phyloP scores from a whole-genome alignment of 352 stramenopile species.

The Globisporangium orthogonon region DNA sequence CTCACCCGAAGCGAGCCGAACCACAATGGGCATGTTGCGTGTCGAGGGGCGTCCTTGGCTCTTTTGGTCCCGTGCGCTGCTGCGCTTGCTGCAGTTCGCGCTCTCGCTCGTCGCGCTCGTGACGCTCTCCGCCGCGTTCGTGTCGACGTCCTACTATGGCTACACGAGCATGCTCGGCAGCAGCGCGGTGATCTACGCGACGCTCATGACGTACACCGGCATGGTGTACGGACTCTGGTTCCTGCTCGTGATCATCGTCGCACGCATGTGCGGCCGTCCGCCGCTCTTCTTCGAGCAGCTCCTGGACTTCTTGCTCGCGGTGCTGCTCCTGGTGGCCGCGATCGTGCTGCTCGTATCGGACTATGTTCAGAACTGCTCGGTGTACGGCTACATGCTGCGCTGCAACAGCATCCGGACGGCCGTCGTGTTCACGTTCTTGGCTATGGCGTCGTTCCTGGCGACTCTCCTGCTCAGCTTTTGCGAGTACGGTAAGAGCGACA shows the following conservation, averaged over 20 bases:
- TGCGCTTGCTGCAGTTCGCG: conserved; percentile 61
- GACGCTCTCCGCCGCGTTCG: conserved; percentile 54
- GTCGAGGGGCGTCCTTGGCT: conserved; percentile 2
- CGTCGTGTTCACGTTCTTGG: conserved; percentile 64
- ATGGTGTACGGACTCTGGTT: conserved; percentile 60
- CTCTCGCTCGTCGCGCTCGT: conserved; percentile 50
- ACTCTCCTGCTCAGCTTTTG: conserved; percentile 49
- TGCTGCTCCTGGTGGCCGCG: conserved; percentile 52
- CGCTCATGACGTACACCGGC: conserved; percentile 54
- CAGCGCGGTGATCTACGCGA: conserved; percentile 44
- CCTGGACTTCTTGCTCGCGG: conserved; percentile 44
- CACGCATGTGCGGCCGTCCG: conserved; percentile 33
- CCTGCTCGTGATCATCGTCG: conserved; percentile 36
- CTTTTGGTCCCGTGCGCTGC: conserved; percentile 25
- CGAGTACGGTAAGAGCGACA: conserved; percentile 19
- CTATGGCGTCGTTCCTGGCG: conserved; percentile 40
- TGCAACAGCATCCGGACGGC: conserved; percentile 41
- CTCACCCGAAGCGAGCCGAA: background rate
- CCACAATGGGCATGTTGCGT: background rate
- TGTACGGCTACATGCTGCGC: conserved; percentile 69
- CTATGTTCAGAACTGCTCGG: conserved; percentile 51
- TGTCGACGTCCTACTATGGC: conserved; percentile 53
- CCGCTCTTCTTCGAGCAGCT: conserved; percentile 36
- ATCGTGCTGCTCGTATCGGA: conserved; percentile 66
- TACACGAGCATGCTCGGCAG: conserved; percentile 70